Evolutionary conservation across 345 rosid species (phyloP), one percentile per base, ranked within the genome.

Genomic region (Rhizophora mangle): DNA sequence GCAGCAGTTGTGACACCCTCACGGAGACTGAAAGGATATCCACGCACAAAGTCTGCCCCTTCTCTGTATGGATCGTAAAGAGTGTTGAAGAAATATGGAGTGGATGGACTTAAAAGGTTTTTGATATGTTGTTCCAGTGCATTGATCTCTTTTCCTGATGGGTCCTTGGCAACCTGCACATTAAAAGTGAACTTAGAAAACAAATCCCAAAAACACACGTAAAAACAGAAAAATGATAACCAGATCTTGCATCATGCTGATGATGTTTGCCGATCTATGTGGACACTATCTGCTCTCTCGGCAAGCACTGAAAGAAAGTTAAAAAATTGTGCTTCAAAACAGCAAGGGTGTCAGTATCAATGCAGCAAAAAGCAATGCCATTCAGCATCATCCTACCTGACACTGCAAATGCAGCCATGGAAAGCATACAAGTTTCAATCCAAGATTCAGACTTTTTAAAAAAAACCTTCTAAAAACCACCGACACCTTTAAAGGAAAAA

Each of bases 61-160:
- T 81, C 79, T 57, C 81, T 73, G 75, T 68, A 85, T 22, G 89
- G 89, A 77, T 85, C 86, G 70, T 85, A 83, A 19, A 85, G 86
- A 19, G 89, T 83, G 80, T 85, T 85, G 68, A 85, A 85, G 68
- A 77, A 79, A 63, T n/a, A 6, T 20, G 86, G 85, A 11, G 86
- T 83, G 15, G 85, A 83, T 71, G 89, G 86, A 30, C 76, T 31
- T 4, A 81, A 31, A 56, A 85, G 78, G 74, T 83, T 85, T 68
- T 75, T 77, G 59, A 85, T 81, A 78, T 85, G 89, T 70, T 81
- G 85, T 77, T 82, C 83, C 2, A 83, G 74, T 34, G 81, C 86
- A 73, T 83, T 81, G 74, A 85, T 83, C 46, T 77, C 85, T 71
- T 81, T 75, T 15, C 82, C 85, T 6, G 83, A 77, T 62, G 89